Conservation (phyloP, 2,329 filamentous ascomycete species). For the Hysterium pulicare region DNA sequence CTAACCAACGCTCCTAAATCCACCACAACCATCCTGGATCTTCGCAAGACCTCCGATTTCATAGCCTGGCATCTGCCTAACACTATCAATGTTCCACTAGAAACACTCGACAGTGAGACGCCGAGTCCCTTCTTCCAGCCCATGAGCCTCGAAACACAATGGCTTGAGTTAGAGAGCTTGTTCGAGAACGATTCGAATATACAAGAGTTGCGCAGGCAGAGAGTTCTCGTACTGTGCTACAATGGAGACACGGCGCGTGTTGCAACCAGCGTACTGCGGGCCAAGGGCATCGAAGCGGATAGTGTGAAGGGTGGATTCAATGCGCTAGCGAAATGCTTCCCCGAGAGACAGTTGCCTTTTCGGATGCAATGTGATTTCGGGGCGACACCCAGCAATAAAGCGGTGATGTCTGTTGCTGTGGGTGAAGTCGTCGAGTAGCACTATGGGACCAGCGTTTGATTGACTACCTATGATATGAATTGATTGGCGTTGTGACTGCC, state of each 20-base stretch:
- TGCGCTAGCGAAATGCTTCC: neutral
- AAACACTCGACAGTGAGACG: neutral
- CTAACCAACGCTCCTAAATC: neutral
- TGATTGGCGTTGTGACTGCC: too few relatives aligned
- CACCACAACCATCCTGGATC: neutral
- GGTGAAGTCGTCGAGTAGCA: too few relatives aligned
- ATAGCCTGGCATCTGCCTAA: neutral
- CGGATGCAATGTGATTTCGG: too few relatives aligned
- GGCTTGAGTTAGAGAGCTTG: neutral
- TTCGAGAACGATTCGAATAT: neutral
- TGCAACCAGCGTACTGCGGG: conserved; percentile 53
- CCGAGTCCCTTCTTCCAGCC: neutral
- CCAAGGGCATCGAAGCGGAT: conserved; percentile 36
- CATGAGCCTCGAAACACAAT: neutral
- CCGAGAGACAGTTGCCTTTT: too few relatives aligned
- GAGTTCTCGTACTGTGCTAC: conserved; percentile 51
- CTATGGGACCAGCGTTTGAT: too few relatives aligned
- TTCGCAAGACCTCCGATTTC: neutral
- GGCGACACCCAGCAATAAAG: too few relatives aligned
- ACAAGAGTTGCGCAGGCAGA: conserved; percentile 27
- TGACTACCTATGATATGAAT: neutral
- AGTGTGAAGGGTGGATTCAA: conserved; percentile 9
- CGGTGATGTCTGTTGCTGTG: neutral
- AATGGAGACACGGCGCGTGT: conserved; percentile 54
- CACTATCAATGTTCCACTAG: neutral